Evolutionary conservation across 345 rosid genomes (phyloP).

Genomic region (Gossypium mustelinum): DNA sequence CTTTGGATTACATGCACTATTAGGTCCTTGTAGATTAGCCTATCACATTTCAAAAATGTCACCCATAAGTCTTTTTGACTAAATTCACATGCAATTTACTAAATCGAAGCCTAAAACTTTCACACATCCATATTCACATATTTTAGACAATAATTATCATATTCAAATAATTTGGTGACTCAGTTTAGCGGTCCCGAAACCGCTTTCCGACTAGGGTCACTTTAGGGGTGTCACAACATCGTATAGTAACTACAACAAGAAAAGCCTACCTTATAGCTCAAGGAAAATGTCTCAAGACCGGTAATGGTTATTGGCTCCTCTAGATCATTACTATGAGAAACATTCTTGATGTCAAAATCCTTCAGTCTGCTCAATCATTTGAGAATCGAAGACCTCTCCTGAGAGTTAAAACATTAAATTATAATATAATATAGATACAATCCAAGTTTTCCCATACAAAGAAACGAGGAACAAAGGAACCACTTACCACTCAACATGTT

Average conservation of each 20-base stretch:
- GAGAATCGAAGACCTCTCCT: constrained; percentile 87
- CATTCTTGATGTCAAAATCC: constrained; percentile 35
- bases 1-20: too few species aligned
- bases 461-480: constrained; percentile 7
- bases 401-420: constrained; percentile 27
- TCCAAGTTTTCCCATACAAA: neutral
- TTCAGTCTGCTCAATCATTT: constrained; percentile 63
- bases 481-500: constrained; percentile 87
- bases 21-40: too few species aligned
- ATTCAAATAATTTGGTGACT: too few species aligned
- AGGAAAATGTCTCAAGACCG: constrained; percentile 92
- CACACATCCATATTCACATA: too few species aligned
- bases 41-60: too few species aligned
- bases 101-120: too few species aligned
- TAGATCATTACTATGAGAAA: constrained; percentile 43
- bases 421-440: constrained; percentile 7
- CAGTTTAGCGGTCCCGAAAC: too few species aligned
- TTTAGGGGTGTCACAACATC: too few species aligned
- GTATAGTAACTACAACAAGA: constrained; percentile 5
- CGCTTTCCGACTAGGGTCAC: too few species aligned
- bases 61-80: too few species aligned
- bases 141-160: too few species aligned
- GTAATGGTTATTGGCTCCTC: constrained; percentile 76
- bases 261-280: constrained; percentile 80
- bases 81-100: too few species aligned